A percentile compares a stretch with the other conserved stretches of the same genome.
phyloP scores from a whole-genome alignment of 768 basidiomycete genomes.

The Pholiota molesta region DNA sequence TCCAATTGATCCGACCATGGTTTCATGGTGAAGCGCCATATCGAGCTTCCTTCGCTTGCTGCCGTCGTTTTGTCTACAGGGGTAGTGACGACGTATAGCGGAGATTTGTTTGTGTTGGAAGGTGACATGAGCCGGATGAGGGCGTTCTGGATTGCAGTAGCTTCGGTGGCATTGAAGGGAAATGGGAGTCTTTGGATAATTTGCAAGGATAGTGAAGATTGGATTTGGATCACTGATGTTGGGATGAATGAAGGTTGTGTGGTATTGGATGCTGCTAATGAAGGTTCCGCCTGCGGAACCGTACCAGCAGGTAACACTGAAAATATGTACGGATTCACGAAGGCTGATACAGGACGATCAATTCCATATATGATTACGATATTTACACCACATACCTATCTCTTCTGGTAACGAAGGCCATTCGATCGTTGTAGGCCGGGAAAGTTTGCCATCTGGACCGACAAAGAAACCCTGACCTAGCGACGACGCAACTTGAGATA shows the following conservation, averaged over 20 bases:
- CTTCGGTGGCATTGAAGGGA: conserved; percentile 48
- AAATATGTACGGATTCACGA: conserved; percentile 77
- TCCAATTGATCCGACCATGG: conserved; percentile 84
- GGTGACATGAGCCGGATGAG: conserved; percentile 68
- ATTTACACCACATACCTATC: conserved; percentile 44
- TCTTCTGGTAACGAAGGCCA: conserved; percentile 89
- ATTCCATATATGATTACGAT: not conserved
- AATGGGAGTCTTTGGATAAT: conserved; percentile 65
- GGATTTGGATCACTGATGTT: conserved; percentile 68
- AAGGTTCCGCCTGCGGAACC: conserved; percentile 36
- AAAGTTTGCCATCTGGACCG: conserved; percentile 57
- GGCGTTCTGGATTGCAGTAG: conserved; percentile 40
- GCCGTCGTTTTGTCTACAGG: conserved; percentile 73
- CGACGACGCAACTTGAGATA: conserved; percentile 5
- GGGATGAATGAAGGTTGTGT: conserved; percentile 40
- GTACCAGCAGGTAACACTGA: conserved; percentile 74
- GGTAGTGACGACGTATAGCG: conserved; percentile 67
- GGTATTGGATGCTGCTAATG: conserved; percentile 20
- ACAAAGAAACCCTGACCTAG: conserved; percentile 73
- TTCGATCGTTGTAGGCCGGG: conserved; percentile 52
- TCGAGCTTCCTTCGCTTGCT: conserved; percentile 68
- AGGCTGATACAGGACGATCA: conserved; percentile 44
- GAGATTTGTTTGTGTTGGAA: conserved; percentile 53
- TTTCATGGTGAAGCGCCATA: conserved; percentile 78
- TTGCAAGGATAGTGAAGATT: conserved; percentile 67